Evolutionary conservation across 2,329 filamentous ascomycete species (phyloP).

Genomic region (Escovopsis sp.): DNA sequence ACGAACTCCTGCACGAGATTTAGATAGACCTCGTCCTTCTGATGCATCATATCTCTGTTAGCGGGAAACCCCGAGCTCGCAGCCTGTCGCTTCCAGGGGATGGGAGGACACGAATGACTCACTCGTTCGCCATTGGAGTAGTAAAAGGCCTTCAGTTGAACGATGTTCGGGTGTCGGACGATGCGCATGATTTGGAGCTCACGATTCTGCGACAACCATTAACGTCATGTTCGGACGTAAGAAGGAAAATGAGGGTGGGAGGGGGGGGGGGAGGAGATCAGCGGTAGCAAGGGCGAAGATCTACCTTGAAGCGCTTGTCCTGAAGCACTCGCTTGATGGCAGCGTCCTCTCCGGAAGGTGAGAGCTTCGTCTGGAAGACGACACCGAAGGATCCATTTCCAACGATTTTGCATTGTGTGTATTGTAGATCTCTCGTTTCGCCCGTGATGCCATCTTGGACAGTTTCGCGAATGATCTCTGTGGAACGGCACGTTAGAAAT

Average conservation of each 20-base stretch:
- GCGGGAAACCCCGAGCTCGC: not conserved
- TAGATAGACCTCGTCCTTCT: slow-evolving; percentile 98
- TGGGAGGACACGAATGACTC: slow-evolving; percentile 18
- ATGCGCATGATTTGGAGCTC: slow-evolving; percentile 99
- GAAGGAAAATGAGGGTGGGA: too few relatives aligned
- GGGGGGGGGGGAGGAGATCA: not conserved
- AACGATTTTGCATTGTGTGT: slow-evolving; percentile 98
- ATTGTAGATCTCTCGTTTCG: slow-evolving; percentile 91
- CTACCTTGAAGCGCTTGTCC: slow-evolving; percentile 98
- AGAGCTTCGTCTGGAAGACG: slow-evolving; percentile 97
- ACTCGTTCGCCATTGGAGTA: slow-evolving; percentile 98
- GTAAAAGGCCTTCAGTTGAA: slow-evolving; percentile 97
- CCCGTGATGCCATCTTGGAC: slow-evolving; percentile 96
- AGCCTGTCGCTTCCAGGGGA: too few relatives aligned
- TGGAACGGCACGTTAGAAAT: slow-evolving; percentile 3
- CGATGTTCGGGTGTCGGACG: slow-evolving; percentile 95
- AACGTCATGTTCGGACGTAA: slow-evolving; percentile 1
- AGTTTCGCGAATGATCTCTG: slow-evolving; percentile 96
- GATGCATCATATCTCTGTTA: slow-evolving; percentile 6
- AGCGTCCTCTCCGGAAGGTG: slow-evolving; percentile 93
- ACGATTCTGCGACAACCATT: slow-evolving; percentile 58
- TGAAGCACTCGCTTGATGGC: slow-evolving; percentile 98
- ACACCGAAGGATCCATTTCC: slow-evolving; percentile 98
- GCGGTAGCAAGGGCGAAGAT: slow-evolving; percentile 1
- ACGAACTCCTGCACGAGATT: slow-evolving; percentile 97